Evolutionary conservation across 257 asterid genomes (phyloP).

Genomic region (Thymus quinquecostatus): DNA sequence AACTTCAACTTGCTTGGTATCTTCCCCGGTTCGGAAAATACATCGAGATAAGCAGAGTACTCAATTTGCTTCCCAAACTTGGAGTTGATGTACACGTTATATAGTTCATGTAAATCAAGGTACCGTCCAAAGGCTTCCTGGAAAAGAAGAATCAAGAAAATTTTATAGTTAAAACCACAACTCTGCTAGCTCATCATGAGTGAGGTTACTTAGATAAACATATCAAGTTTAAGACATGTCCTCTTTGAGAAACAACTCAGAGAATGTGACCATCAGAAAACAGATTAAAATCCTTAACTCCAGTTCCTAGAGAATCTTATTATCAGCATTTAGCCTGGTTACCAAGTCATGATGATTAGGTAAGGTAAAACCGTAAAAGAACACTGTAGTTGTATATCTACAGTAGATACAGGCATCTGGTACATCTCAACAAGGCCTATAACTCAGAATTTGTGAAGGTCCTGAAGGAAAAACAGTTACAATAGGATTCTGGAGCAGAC

Average conservation of each 20-base stretch:
- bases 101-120: conserved; percentile 93
- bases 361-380: not conserved
- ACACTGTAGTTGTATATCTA: not conserved
- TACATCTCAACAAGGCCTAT: not conserved
- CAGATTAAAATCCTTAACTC: not conserved
- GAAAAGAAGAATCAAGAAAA: conserved; percentile 20
- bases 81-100: conserved; percentile 78
- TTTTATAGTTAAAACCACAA: not conserved
- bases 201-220: too few relatives aligned
- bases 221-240: not conserved
- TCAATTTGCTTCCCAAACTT: conserved; percentile 85
- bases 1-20: conserved; percentile 69
- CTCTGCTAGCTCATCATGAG: conserved; percentile 1
- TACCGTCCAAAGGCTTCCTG: conserved; percentile 94
- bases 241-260: conserved; percentile 9
- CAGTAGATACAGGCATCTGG: too few relatives aligned
- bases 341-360: not conserved
- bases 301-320: not conserved
- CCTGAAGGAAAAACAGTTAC: not conserved
- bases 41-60: conserved; percentile 79
- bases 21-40: conserved; percentile 65
- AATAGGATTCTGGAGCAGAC: not conserved
- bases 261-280: not conserved
- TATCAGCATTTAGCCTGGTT: not conserved
- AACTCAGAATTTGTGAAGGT: not conserved